Conservation (phyloP, 176 grass and related monocot species). For the Calamus simplicifolius region DNA sequence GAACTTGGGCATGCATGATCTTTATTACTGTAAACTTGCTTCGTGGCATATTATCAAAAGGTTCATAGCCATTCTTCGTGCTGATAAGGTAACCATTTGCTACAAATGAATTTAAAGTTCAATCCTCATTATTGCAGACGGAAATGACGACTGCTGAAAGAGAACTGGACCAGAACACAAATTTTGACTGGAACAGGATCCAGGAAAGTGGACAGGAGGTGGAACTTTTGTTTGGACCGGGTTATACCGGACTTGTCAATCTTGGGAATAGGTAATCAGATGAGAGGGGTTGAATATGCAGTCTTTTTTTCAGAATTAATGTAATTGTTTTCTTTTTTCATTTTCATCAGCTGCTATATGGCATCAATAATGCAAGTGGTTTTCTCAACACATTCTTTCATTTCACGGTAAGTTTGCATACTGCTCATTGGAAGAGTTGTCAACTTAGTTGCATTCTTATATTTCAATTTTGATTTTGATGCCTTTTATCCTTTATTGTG, state of each 20-base stretch:
- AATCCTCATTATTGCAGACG: conserved; percentile 36
- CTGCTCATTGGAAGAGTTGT: background rate
- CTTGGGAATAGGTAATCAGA: conserved; percentile 79
- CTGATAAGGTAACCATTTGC: too few species aligned
- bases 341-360: conserved; percentile 80
- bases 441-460: too few species aligned
- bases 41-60: too few species aligned
- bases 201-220: conserved; percentile 90
- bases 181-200: conserved; percentile 98
- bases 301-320: too few species aligned
- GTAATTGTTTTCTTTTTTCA: conserved; percentile 6
- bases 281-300: background rate
- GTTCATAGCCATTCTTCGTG: too few species aligned
- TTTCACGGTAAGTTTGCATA: conserved; percentile 48
- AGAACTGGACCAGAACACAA: conserved; percentile 95
- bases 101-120: too few species aligned
- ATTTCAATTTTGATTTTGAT: background rate
- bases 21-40: too few species aligned
- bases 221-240: conserved; percentile 76
- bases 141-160: conserved; percentile 99
- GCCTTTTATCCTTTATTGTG: background rate
- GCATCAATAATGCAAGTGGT: conserved; percentile 96
- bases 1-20: too few species aligned
- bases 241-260: conserved; percentile 88
- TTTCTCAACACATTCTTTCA: conserved; percentile 73